Evolutionary conservation across 2,329 filamentous ascomycete genomes (phyloP).

Genomic region (Zymoseptoria tritici): DNA sequence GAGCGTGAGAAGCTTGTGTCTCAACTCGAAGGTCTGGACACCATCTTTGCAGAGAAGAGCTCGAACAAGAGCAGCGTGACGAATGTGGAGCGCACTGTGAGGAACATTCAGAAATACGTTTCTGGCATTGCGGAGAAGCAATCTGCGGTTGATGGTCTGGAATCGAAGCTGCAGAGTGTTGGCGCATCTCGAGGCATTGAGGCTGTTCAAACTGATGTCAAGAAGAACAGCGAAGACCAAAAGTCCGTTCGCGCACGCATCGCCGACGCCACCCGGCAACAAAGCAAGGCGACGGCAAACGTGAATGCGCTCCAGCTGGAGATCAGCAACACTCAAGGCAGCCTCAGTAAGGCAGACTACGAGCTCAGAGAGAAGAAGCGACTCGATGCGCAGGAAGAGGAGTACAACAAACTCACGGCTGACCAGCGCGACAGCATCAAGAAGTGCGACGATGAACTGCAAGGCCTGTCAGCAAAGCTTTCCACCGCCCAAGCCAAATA

Average conservation of each 20-base stretch:
- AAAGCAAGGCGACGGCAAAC: conserved; percentile 61
- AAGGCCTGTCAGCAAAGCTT: conserved; percentile 67
- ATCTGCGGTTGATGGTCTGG: conserved; percentile 65
- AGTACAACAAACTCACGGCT: conserved; percentile 59
- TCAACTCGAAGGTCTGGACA: conserved; percentile 57
- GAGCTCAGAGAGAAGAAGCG: conserved; percentile 75
- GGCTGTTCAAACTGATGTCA: conserved; percentile 73
- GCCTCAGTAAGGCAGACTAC: conserved; percentile 61
- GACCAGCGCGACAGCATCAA: conserved; percentile 65
- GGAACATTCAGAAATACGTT: conserved; percentile 64
- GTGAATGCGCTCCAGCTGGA: conserved; percentile 64
- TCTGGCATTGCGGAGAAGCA: conserved; percentile 66
- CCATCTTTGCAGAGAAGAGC: conserved; percentile 52
- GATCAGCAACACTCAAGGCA: conserved; percentile 64
- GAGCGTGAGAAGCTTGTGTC: conserved; percentile 33
- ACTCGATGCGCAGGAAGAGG: conserved; percentile 63
- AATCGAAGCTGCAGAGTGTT: conserved; percentile 65
- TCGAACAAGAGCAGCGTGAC: conserved; percentile 68
- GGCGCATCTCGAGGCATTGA: conserved; percentile 64
- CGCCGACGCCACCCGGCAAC: conserved; percentile 59
- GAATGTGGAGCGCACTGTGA: conserved; percentile 65
- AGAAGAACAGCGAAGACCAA: conserved; percentile 58
- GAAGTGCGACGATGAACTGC: conserved; percentile 63
- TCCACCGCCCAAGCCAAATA: conserved; percentile 66
- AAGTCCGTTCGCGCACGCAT: conserved; percentile 57